phyloP scores from a whole-genome alignment of 805 yeast species.

The Metschnikowia rubicola region DNA sequence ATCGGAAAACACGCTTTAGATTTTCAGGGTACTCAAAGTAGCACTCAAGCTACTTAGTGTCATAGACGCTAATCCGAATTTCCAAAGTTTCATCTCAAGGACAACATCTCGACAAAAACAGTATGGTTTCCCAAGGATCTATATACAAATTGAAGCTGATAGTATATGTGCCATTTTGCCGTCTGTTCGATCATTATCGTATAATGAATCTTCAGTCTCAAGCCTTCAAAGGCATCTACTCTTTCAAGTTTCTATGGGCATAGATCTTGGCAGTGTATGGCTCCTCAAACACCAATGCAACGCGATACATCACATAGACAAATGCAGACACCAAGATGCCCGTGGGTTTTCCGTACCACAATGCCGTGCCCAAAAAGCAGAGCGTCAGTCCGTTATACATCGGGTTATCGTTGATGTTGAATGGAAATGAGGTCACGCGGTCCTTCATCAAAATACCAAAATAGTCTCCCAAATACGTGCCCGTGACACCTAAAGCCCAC shows the following conservation, averaged over 20 bases:
- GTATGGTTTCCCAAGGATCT: no score
- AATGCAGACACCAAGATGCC: constrained; percentile 71
- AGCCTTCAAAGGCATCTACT: not conserved
- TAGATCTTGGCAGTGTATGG: constrained; percentile 94
- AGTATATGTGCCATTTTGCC: no score
- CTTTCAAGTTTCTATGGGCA: constrained; percentile 54
- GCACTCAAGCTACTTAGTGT: no score
- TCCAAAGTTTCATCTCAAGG: no score
- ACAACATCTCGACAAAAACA: no score
- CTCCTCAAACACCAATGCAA: constrained; percentile 88
- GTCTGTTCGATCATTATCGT: no score
- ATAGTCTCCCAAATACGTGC: constrained; percentile 95
- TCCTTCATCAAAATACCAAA: constrained; percentile 92
- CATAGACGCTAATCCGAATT: no score
- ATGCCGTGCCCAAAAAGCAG: constrained; percentile 86
- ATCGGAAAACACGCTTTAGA: no score
- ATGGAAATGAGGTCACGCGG: constrained; percentile 90
- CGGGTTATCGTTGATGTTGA: constrained; percentile 86
- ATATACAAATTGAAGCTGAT: no score
- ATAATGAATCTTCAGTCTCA: no score
- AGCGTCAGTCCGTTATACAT: constrained; percentile 94
- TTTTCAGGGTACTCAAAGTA: no score
- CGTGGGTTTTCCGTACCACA: constrained; percentile 86
- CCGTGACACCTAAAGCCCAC: constrained; percentile 92
- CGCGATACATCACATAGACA: constrained; percentile 76